These are phyloP conservation scores for Pneumocystis wakefieldiae DNA, from an alignment of 1,139 yeast genomes.

Conservation along the genomic window DNA sequence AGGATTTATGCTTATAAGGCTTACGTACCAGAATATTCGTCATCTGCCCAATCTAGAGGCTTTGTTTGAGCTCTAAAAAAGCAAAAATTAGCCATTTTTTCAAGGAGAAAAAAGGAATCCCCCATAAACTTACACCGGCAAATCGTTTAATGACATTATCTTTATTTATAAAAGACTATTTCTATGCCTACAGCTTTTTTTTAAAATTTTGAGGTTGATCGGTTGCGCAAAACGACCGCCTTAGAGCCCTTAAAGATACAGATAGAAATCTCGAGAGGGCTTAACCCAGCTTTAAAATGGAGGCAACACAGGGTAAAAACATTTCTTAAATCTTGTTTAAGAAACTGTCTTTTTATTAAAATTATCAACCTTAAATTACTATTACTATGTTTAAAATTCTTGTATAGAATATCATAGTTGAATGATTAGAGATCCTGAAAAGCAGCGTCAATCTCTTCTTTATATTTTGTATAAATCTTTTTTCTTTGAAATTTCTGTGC, in stretches of 20 bases:
- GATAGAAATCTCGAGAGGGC: no score
- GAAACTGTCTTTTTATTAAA: no score
- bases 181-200: not conserved
- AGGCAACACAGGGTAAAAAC: no score
- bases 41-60: not conserved
- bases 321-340: no score
- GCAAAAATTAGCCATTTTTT: not conserved
- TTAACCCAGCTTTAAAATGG: no score
- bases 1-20: not conserved
- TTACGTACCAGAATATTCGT: not conserved
- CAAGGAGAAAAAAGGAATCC: not conserved
- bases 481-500: constrained; percentile 95
- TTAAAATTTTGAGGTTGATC: not conserved
- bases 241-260: no score
- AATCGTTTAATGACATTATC: not conserved
- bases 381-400: no score
- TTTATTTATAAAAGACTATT: not conserved
- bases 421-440: constrained; percentile 14
- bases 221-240: no score
- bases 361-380: no score
- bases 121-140: not conserved
- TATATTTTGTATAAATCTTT: constrained; percentile 52
- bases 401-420: no score
- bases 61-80: not conserved
- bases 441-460: constrained; percentile 23